Conservation (phyloP, 768 basidiomycete species). For the Phallus indusiatus region DNA sequence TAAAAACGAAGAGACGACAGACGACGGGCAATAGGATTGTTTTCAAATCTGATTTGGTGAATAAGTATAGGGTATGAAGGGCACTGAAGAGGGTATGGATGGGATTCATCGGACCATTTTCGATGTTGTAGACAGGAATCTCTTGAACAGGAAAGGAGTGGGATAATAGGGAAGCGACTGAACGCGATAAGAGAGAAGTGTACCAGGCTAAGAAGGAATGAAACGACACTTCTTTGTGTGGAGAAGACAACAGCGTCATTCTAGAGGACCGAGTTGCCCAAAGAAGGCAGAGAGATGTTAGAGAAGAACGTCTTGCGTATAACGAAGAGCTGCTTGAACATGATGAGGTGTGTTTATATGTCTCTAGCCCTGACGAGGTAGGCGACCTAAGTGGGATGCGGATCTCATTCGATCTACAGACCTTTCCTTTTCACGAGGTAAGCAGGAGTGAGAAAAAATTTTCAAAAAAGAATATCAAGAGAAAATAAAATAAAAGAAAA, state of each 20-base stretch:
- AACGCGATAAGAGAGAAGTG: not conserved
- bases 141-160: not conserved
- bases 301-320: conserved; percentile 2
- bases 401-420: conserved; percentile 3
- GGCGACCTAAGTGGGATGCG: not conserved
- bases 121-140: not conserved
- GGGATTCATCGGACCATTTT: not conserved
- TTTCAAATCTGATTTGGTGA: conserved; percentile 19
- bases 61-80: conserved; percentile 16
- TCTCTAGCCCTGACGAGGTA: not conserved
- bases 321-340: not conserved
- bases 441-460: not conserved
- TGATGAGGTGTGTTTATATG: not conserved
- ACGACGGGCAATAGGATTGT: conserved; percentile 18
- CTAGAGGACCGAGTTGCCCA: not conserved
- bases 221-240: not conserved
- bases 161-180: not conserved
- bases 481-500: not conserved
- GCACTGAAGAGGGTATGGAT: not conserved
- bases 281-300: not conserved
- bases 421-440: conserved; percentile 2
- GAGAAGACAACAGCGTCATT: not conserved
- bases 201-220: not conserved
- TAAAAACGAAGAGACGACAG: not conserved
- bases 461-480: not conserved